Base-by-base conservation (phyloP, 441 rosid genomes). In the Sinapis alba region DNA sequence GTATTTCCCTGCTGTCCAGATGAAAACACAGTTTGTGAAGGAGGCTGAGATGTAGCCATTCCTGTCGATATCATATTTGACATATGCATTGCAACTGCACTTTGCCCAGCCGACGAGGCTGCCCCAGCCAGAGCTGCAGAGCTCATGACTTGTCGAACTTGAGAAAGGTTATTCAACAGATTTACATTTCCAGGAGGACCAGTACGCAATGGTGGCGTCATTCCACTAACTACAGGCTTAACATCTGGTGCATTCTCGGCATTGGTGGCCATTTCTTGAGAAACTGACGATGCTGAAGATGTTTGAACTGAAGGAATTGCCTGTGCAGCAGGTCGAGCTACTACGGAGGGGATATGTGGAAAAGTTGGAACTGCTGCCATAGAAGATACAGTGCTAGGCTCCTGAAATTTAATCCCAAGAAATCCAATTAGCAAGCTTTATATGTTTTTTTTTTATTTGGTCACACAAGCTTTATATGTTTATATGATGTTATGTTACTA, bases 51-150 rank as follows among this genome's bases (percentile, higher is more conserved):
- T 50, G 82, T 73, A 69, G 89, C 84, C 88, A 87, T 90, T 86
- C 97, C 97, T 81, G 90, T 90, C 62, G 99, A 91, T 80, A 96
- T 91, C 99, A 93, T 91, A 82, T 88, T 93, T 61, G 98, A 91
- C 94, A 93, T 87, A 80, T 90, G 99, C 97, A 93, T 85, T 68
- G 91, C 94, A 71, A 95, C 93, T 38, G 97, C 86, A 75, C 89
- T 91, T 82, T 86, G 96, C 81, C 89, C 93, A 78, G 88, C 86
- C 57, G 97, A 84, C 57, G 98, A 91, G 74, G 92, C 85, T 77
- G 98, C 99, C 74, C 92, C 98, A 12, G 88, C 84, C 79, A 91
- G 80, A 65, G 97, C 87, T 30, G 97, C 94, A 75, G 97, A 86
- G 83, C 84, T 91, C 92, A 90, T 91, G 74, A 84, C 92, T 82